Evolutionary conservation across 2,329 filamentous ascomycete species (phyloP).

Genomic region (Zymoseptoria brevis): DNA sequence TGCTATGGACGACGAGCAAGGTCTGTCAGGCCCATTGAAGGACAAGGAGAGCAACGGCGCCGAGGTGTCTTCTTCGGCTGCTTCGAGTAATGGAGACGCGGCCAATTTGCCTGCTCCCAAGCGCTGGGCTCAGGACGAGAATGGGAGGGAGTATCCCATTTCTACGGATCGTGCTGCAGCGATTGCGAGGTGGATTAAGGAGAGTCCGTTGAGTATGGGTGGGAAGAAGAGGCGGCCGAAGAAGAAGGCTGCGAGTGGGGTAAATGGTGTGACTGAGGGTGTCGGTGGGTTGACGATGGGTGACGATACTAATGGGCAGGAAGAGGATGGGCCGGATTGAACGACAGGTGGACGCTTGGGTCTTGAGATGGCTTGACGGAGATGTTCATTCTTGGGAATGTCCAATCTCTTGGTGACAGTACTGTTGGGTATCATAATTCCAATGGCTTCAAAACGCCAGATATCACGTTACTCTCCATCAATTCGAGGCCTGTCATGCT

Average conservation of each 20-base stretch:
- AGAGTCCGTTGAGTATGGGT: conserved; percentile 36
- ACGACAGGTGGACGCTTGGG: neutral
- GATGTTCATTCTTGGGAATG: no score
- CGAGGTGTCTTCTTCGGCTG: conserved; percentile 4
- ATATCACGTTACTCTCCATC: neutral
- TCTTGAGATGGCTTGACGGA: neutral
- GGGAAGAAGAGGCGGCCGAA: conserved; percentile 30
- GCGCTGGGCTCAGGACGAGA: conserved; percentile 57
- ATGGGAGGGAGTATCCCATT: conserved; percentile 61
- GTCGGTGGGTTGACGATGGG: conserved; percentile 9
- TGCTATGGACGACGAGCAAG: conserved; percentile 49
- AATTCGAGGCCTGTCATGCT: neutral
- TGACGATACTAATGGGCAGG: conserved; percentile 4
- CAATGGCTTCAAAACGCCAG: neutral
- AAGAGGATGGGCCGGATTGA: conserved; percentile 23
- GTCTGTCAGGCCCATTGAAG: conserved; percentile 27
- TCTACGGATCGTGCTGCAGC: conserved; percentile 61
- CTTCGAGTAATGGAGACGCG: conserved; percentile 4
- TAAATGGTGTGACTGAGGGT: conserved; percentile 8
- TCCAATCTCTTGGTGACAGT: no score
- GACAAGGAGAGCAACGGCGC: conserved; percentile 16
- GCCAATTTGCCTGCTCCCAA: conserved; percentile 34
- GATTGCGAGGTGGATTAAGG: conserved; percentile 60
- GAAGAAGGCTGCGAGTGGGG: conserved; percentile 17
- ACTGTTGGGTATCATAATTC: neutral